Conservation (phyloP, 306 rosid species). For the Quercus agrifolia region DNA sequence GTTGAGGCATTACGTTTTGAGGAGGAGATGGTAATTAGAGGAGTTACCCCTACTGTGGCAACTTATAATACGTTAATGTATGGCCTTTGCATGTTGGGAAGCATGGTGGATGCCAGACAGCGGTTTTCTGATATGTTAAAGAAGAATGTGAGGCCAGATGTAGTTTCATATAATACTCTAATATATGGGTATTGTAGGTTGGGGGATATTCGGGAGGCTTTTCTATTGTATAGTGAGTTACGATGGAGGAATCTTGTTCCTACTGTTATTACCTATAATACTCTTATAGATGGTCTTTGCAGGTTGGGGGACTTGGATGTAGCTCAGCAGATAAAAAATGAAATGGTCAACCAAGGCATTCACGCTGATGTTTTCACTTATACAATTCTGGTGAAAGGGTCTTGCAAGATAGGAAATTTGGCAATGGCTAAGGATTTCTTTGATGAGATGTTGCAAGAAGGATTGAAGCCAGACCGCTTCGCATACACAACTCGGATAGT, state of each 20-base stretch:
- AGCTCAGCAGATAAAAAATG: constrained; percentile 51
- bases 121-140: constrained; percentile 39
- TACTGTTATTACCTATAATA: constrained; percentile 61
- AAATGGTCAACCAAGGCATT: constrained; percentile 56
- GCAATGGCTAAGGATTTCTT: constrained; percentile 59
- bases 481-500: constrained; percentile 63
- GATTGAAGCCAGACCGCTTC: constrained; percentile 61
- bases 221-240: constrained; percentile 55
- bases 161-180: constrained; percentile 61
- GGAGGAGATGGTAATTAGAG: constrained; percentile 53
- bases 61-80: constrained; percentile 64
- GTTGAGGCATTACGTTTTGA: constrained; percentile 42
- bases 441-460: constrained; percentile 62
- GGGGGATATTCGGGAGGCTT: constrained; percentile 53
- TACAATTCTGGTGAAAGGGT: constrained; percentile 67
- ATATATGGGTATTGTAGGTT: constrained; percentile 60
- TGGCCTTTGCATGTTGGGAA: constrained; percentile 60
- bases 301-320: constrained; percentile 62
- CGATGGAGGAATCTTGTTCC: constrained; percentile 39
- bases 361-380: constrained; percentile 64
- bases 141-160: constrained; percentile 51
- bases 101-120: constrained; percentile 54
- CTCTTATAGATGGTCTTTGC: constrained; percentile 70
- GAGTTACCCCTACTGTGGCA: constrained; percentile 43
- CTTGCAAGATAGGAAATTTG: constrained; percentile 52